These are phyloP conservation scores for Ceratocystis papillata DNA, from an alignment of 2,329 filamentous ascomycete genomes.

Conservation along the genomic window DNA sequence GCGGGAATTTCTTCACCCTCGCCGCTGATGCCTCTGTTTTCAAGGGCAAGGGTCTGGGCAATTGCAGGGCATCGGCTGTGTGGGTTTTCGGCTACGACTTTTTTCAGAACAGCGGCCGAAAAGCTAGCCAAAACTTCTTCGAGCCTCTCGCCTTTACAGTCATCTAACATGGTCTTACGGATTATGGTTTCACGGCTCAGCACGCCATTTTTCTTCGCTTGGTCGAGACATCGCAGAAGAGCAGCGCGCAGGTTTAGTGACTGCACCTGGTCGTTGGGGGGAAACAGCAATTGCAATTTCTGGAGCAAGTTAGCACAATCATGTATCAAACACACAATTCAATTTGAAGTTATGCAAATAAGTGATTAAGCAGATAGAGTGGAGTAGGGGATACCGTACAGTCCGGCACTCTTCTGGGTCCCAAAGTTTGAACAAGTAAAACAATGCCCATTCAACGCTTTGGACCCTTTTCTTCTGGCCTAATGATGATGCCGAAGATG, in stretches of 20 bases:
- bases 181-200: conserved; percentile 70
- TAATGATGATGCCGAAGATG: conserved; percentile 45
- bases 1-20: conserved; percentile 48
- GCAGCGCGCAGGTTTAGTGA: conserved; percentile 82
- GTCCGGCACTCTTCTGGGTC: conserved; percentile 64
- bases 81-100: conserved; percentile 38
- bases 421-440: conserved; percentile 74
- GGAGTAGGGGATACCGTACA: conserved; percentile 37
- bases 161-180: conserved; percentile 91
- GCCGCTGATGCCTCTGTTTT: conserved; percentile 47
- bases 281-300: conserved; percentile 87
- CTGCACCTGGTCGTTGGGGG: conserved; percentile 78
- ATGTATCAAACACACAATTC: no score
- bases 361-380: no score
- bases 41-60: conserved; percentile 46
- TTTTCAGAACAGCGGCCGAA: conserved; percentile 71
- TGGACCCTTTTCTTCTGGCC: conserved; percentile 75
- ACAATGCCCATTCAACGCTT: conserved; percentile 83
- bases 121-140: conserved; percentile 78
- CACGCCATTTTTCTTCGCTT: conserved; percentile 76
- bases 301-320: conserved; percentile 31
- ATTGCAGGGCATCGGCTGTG: conserved; percentile 37
- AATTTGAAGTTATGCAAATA: no score
- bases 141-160: conserved; percentile 84
- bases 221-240: conserved; percentile 68